Conservation (phyloP, 345 rosid genomes). For the Rhodamnia argentea region DNA sequence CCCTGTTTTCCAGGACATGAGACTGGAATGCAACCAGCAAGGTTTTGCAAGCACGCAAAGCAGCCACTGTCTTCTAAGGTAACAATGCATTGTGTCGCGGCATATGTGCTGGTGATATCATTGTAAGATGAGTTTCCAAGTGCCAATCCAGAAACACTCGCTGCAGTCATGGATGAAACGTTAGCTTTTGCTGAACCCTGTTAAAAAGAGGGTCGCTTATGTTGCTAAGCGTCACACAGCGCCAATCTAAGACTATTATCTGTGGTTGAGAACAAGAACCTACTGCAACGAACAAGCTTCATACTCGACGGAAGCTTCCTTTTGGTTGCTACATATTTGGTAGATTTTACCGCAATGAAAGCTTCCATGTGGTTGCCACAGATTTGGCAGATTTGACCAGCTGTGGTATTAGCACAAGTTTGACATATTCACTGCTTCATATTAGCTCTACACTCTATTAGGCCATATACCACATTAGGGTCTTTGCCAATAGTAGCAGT, state of each 20-base stretch:
- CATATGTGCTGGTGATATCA: constrained; percentile 1
- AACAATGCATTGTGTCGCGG: constrained; percentile 23
- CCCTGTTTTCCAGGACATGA: no score
- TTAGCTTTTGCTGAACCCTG: neutral
- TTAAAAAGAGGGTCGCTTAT: neutral
- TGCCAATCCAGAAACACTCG: constrained; percentile 10
- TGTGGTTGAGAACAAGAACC: constrained; percentile 6
- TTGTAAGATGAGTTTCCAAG: constrained; percentile 3
- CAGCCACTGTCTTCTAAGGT: constrained; percentile 10
- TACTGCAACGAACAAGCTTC: constrained; percentile 11
- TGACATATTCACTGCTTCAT: constrained; percentile 9
- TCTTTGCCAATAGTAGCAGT: neutral
- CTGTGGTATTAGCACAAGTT: constrained; percentile 1
- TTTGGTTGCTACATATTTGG: no score
- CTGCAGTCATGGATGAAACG: constrained; percentile 9
- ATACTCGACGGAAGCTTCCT: neutral
- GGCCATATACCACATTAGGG: constrained; percentile 8
- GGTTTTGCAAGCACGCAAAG: neutral
- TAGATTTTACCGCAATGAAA: neutral
- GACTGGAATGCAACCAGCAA: no score
- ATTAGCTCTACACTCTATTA: constrained; percentile 13
- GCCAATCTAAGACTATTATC: neutral
- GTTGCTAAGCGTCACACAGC: neutral
- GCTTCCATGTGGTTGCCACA: constrained; percentile 16
- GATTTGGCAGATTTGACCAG: neutral